These are phyloP conservation scores for Daldinia grandis DNA, from an alignment of 495 filamentous ascomycete genomes.

Conservation along the genomic window DNA sequence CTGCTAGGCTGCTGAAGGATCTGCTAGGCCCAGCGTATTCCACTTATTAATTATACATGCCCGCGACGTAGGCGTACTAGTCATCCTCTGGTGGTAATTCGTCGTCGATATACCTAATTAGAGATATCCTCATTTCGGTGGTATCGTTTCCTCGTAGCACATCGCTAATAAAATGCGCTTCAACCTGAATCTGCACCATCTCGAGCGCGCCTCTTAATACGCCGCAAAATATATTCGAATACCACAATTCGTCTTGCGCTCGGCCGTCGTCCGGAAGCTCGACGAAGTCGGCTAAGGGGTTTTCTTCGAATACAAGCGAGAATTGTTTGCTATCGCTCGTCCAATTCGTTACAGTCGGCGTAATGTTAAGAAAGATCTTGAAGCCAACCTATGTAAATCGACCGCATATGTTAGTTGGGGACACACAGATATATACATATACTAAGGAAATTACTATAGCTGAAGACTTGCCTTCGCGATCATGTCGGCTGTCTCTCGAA, in stretches of 20 bases:
- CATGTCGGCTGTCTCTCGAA: constrained; percentile 95
- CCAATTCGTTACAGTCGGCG: constrained; percentile 96
- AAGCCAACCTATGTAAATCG: constrained; percentile 78
- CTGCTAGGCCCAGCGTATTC: neutral
- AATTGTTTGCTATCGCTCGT: constrained; percentile 95
- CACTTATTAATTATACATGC: neutral
- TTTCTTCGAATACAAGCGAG: constrained; percentile 95
- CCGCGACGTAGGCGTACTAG: constrained; percentile 50
- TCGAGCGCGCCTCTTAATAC: constrained; percentile 89
- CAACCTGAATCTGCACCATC: constrained; percentile 99
- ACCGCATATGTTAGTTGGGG: constrained; percentile 3
- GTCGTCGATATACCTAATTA: constrained; percentile 96
- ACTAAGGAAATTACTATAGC: constrained; percentile 8
- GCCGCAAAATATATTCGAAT: constrained; percentile 95
- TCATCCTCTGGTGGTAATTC: constrained; percentile 97
- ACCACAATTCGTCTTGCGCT: constrained; percentile 97
- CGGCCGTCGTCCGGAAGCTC: constrained; percentile 95
- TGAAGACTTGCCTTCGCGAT: constrained; percentile 77
- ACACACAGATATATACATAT: neutral
- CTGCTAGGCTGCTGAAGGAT: neutral
- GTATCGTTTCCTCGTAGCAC: constrained; percentile 92
- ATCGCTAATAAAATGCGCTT: constrained; percentile 96
- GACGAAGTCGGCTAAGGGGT: constrained; percentile 95
- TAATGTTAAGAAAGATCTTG: constrained; percentile 98
- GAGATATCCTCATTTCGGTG: constrained; percentile 94